Percentiles rank a stretch among this genome's conserved stretches.
Evolutionary conservation across 2,329 filamentous ascomycete genomes (phyloP).

Genomic region (Pestalotiopsis sp.): DNA sequence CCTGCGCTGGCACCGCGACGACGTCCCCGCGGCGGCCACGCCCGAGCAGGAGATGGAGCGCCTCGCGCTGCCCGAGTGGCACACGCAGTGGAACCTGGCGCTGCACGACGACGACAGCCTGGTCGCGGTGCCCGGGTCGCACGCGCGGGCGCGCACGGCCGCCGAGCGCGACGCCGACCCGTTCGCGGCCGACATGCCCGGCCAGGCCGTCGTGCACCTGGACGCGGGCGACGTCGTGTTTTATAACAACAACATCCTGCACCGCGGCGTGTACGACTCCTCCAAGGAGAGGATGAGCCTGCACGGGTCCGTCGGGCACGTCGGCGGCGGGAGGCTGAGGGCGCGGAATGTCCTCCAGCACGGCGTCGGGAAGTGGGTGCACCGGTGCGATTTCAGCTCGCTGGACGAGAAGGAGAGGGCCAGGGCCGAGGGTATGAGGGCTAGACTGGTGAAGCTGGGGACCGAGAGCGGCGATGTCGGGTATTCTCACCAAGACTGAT

Average conservation of each 20-base stretch:
- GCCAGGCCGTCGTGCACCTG: conserved; percentile 67
- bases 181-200: conserved; percentile 63
- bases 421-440: conserved; percentile 66
- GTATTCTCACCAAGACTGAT: conserved; percentile 60
- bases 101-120: conserved; percentile 72
- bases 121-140: conserved; percentile 77
- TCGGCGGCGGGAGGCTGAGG: conserved; percentile 53
- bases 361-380: conserved; percentile 69
- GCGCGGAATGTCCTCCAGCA: conserved; percentile 78
- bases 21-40: conserved; percentile 69
- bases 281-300: conserved; percentile 67
- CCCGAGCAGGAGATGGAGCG: conserved; percentile 68
- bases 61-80: conserved; percentile 64
- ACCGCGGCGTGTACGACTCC: conserved; percentile 67
- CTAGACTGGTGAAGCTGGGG: conserved; percentile 64
- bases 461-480: conserved; percentile 62
- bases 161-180: conserved; percentile 69
- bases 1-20: conserved; percentile 84
- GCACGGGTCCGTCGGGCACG: conserved; percentile 72
- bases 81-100: conserved; percentile 88
- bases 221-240: conserved; percentile 80
- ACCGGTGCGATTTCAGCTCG: conserved; percentile 55
- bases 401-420: conserved; percentile 44
- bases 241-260: conserved; percentile 88
- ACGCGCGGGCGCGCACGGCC: conserved; percentile 70